Conservation (phyloP, 345 rosid genomes). For the Eucalyptus polyanthemos region DNA sequence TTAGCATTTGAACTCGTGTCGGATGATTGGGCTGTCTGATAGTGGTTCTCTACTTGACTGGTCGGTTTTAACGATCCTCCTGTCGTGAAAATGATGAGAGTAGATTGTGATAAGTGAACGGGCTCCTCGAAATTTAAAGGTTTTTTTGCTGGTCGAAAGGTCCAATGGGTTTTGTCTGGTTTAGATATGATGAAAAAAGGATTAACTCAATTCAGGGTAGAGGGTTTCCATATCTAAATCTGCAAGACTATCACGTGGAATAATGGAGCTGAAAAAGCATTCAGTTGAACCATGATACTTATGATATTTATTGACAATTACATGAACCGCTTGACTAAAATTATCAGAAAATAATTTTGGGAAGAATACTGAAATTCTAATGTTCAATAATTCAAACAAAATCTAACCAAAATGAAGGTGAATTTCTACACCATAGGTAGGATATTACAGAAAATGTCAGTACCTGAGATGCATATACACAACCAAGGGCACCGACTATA, state of each 20-base stretch:
- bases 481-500: slow-evolving; percentile 84
- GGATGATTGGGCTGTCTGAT: background rate
- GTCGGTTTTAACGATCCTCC: background rate
- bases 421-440: background rate
- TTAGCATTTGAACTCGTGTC: background rate
- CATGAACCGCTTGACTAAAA: background rate
- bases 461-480: slow-evolving; percentile 94
- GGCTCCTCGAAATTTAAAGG: background rate
- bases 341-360: background rate
- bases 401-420: background rate
- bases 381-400: background rate
- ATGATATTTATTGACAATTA: no score
- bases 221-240: background rate
- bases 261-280: background rate
- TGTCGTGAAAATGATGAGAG: background rate
- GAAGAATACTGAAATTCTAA: background rate
- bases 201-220: background rate
- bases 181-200: background rate
- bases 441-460: background rate
- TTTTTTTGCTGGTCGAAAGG: background rate
- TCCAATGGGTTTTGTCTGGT: accelerated
- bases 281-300: background rate
- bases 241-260: background rate
- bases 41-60: background rate
- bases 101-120: background rate